A percentile compares a stretch with the other conserved stretches of the same genome.
Conservation (phyloP, 495 filamentous ascomycete species). For the Rostrohypoxylon terebratum region DNA sequence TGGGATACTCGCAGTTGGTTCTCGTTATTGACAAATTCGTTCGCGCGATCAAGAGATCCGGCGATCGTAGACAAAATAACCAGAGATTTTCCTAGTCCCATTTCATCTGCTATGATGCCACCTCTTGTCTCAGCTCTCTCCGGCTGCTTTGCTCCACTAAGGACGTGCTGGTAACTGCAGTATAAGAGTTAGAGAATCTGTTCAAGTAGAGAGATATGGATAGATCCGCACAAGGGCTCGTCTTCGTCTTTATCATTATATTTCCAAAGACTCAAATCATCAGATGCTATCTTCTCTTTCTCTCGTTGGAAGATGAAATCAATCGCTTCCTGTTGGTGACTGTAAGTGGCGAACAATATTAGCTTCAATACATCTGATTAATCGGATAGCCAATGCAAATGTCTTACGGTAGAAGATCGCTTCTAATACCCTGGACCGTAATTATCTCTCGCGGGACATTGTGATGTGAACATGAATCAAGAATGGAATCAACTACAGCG, state of each 20-base stretch:
- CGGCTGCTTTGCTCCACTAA: conserved; percentile 15
- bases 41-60: conserved; percentile 28
- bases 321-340: conserved; percentile 21
- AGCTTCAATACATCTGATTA: neutral
- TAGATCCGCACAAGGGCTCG: neutral
- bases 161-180: conserved; percentile 14
- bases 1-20: neutral
- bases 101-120: conserved; percentile 53
- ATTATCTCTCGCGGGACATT: neutral
- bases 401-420: neutral
- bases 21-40: conserved; percentile 18
- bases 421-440: neutral
- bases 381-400: neutral
- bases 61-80: conserved; percentile 32
- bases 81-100: conserved; percentile 58
- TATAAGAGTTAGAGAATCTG: neutral
- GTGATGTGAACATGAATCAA: neutral
- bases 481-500: neutral
- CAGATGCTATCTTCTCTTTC: neutral
- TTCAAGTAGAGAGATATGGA: neutral
- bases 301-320: conserved; percentile 22
- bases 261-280: conserved; percentile 2
- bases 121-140: conserved; percentile 25
- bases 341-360: neutral
- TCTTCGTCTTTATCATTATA: neutral